Percentiles rank a stretch among this genome's conserved stretches.
Evolutionary conservation across 768 basidiomycete genomes (phyloP).

Genomic region (Tricholoma sp.): DNA sequence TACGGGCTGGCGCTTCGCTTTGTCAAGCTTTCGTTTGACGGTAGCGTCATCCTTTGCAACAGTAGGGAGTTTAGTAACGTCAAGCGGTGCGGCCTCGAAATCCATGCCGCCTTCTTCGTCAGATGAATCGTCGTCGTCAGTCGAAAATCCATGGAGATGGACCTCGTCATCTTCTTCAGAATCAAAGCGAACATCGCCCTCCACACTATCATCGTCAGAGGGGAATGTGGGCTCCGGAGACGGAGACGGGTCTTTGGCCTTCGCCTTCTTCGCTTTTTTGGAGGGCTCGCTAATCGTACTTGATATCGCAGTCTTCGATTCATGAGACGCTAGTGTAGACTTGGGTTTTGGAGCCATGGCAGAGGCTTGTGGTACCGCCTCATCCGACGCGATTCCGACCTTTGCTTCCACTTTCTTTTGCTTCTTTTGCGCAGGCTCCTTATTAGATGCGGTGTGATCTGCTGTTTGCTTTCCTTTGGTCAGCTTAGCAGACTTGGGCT

Average conservation of each 20-base stretch:
- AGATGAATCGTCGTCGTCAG: conserved; percentile 73
- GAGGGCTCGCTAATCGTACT: not conserved
- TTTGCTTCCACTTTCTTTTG: not conserved
- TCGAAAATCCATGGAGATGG: conserved; percentile 68
- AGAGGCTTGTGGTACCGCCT: not conserved
- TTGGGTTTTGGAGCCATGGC: not conserved
- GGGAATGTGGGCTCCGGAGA: conserved; percentile 13
- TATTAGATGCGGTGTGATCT: not conserved
- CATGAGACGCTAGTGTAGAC: not conserved
- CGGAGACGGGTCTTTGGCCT: conserved; percentile 18
- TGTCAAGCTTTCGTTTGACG: conserved; percentile 62
- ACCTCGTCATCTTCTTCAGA: conserved; percentile 34
- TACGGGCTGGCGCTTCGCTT: conserved; percentile 64
- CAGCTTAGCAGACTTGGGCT: not conserved
- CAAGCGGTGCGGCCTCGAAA: conserved; percentile 48
- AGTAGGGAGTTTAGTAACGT: conserved; percentile 74
- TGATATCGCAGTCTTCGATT: not conserved
- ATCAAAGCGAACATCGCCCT: conserved; percentile 11
- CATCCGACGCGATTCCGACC: not conserved
- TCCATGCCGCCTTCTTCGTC: conserved; percentile 61
- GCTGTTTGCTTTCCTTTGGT: not conserved
- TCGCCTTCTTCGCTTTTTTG: conserved; percentile 21
- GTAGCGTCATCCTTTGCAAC: conserved; percentile 83
- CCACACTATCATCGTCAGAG: conserved; percentile 15
- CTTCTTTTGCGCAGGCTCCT: not conserved